These are phyloP conservation scores for Candida maesae DNA, from an alignment of 805 yeast species.

Conservation along the genomic window DNA sequence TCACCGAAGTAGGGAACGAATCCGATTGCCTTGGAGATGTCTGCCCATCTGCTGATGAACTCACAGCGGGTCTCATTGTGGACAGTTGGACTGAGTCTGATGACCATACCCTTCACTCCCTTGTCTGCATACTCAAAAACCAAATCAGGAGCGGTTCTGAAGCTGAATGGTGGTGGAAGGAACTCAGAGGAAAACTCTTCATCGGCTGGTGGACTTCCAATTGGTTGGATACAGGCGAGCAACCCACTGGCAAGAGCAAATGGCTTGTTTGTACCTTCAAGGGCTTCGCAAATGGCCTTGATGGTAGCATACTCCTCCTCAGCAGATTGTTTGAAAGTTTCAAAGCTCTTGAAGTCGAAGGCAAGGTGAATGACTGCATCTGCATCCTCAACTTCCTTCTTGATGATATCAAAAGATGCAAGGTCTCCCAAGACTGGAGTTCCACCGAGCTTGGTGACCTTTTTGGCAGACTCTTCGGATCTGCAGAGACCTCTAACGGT, in stretches of 20 bases:
- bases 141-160: constrained; percentile 17
- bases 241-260: constrained; percentile 29
- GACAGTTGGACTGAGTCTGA: constrained; percentile 34
- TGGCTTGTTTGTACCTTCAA: constrained; percentile 29
- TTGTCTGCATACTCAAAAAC: constrained; percentile 19
- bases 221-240: constrained; percentile 5
- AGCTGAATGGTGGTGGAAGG: background rate
- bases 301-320: constrained; percentile 28
- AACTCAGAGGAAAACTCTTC: background rate
- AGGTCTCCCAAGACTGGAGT: constrained; percentile 30
- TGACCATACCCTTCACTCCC: constrained; percentile 26
- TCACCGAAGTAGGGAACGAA: constrained; percentile 35
- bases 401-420: constrained; percentile 27
- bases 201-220: constrained; percentile 13
- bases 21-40: constrained; percentile 31
- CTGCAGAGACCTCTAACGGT: constrained; percentile 31
- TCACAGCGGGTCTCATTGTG: constrained; percentile 32
- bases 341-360: constrained; percentile 32
- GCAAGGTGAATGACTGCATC: constrained; percentile 40
- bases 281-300: constrained; percentile 25
- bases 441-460: constrained; percentile 26
- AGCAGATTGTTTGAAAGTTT: constrained; percentile 15
- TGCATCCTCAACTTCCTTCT: constrained; percentile 25
- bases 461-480: constrained; percentile 29
- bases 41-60: constrained; percentile 23